Evolutionary conservation across 139 green algal genomes (phyloP).

Genomic region (Dunaliella primolecta): DNA sequence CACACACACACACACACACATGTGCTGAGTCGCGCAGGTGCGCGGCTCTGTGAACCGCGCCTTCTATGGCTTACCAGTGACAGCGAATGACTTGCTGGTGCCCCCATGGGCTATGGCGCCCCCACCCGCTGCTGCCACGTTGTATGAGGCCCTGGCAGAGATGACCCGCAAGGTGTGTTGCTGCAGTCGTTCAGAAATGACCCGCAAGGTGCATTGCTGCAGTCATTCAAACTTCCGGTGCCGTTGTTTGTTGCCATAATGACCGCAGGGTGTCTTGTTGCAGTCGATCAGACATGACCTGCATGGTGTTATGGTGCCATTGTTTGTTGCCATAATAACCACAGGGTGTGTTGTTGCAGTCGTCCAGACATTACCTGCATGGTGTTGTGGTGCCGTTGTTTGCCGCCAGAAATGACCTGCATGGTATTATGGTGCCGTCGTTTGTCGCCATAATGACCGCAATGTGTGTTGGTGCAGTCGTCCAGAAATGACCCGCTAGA

Average conservation of each 20-base stretch:
- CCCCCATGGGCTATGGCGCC: constrained; percentile 31
- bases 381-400: no score
- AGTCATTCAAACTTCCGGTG: no score
- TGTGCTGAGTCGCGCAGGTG: constrained; percentile 18
- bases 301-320: no score
- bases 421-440: no score
- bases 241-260: no score
- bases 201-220: constrained; percentile 1
- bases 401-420: no score
- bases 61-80: constrained; percentile 61
- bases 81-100: constrained; percentile 56
- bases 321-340: no score
- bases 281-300: background rate
- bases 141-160: constrained; percentile 48
- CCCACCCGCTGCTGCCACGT: constrained; percentile 49
- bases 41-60: constrained; percentile 40
- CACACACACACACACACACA: no score
- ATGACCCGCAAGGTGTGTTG: constrained; percentile 3
- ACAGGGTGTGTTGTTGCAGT: background rate
- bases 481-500: background rate
- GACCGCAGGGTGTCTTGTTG: background rate
- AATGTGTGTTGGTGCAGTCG: no score
- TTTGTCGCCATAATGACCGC: no score
- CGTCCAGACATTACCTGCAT: background rate
- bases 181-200: background rate